These are phyloP conservation scores for Polyporus tsugae DNA, from an alignment of 1,284 basidiomycete species.

Conservation along the genomic window DNA sequence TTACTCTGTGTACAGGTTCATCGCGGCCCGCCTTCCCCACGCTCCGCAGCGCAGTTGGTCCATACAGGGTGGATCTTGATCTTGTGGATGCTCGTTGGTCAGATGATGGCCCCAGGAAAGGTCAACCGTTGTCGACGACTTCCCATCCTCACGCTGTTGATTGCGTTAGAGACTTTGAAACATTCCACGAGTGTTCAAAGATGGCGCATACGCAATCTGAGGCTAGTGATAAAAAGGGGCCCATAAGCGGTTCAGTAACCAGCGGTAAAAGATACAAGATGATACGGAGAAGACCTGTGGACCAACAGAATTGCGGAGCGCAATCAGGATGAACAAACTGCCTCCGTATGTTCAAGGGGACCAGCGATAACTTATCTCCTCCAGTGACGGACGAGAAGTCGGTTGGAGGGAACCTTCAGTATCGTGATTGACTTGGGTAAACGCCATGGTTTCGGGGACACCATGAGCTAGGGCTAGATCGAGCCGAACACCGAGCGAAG, in stretches of 20 bases:
- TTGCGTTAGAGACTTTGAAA: neutral
- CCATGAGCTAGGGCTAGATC: no score
- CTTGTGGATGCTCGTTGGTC: neutral
- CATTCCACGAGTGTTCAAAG: neutral
- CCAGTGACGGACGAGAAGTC: neutral
- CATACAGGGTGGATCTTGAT: neutral
- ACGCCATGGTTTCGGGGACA: no score
- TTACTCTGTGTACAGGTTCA: neutral
- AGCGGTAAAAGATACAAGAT: neutral
- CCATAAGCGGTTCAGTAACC: neutral
- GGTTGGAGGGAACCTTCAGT: neutral
- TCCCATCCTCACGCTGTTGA: neutral
- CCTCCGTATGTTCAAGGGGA: neutral
- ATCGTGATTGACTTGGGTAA: no score
- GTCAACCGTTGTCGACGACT: neutral
- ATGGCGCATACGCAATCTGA: neutral
- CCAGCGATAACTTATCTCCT: neutral
- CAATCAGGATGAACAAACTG: neutral
- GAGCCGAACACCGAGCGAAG: no score
- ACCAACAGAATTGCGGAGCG: neutral
- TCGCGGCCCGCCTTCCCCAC: neutral
- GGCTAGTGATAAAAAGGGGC: neutral
- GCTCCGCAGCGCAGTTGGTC: neutral
- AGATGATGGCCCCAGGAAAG: neutral
- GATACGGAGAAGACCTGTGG: neutral